Evolutionary conservation across 257 asterid genomes (phyloP).

Genomic region (Ocimum tenuiflorum): DNA sequence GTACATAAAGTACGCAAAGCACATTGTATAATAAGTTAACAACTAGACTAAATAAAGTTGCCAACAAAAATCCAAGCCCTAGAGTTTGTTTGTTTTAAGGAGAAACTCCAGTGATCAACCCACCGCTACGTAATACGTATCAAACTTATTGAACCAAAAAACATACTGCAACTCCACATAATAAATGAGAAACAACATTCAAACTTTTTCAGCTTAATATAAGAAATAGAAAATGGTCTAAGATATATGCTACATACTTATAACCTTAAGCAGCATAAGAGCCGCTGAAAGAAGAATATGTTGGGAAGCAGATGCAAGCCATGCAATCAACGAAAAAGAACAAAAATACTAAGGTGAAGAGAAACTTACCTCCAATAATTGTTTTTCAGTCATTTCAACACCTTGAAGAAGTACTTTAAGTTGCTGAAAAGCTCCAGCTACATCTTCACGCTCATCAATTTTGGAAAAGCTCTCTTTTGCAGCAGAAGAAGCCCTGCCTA

Average conservation of each 20-base stretch:
- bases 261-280: neutral
- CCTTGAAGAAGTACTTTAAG: conserved; percentile 81
- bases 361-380: conserved; percentile 65
- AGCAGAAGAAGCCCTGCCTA: conserved; percentile 40
- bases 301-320: neutral
- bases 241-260: neutral
- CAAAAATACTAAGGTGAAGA: neutral
- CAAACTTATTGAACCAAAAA: neutral
- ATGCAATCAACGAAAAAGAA: neutral
- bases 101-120: too few relatives aligned
- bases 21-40: too few relatives aligned
- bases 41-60: too few relatives aligned
- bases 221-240: neutral
- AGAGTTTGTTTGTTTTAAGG: too few relatives aligned
- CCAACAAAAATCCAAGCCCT: too few relatives aligned
- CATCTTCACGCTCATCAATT: conserved; percentile 51
- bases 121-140: neutral
- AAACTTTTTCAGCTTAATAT: neutral
- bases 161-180: neutral
- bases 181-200: neutral
- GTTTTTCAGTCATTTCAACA: conserved; percentile 97
- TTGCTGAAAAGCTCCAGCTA: conserved; percentile 63
- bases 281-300: neutral
- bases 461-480: conserved; percentile 72
- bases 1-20: too few relatives aligned